phyloP scores from a whole-genome alignment of 2,329 filamentous ascomycete species.

The Calycina herbarum region DNA sequence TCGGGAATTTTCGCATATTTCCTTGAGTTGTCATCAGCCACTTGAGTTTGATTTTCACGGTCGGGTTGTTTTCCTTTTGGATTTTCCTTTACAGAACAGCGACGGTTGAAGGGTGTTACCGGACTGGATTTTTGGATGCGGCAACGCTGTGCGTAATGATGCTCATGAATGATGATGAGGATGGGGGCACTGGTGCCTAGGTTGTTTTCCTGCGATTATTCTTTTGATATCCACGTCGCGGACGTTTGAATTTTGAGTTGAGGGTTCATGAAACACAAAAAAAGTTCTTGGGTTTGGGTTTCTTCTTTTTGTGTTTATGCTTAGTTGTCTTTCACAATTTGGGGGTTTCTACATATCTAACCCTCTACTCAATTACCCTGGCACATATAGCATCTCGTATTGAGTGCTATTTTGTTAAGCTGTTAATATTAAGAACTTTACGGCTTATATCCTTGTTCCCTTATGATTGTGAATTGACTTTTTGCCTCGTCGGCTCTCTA shows the following conservation, averaged over 20 bases:
- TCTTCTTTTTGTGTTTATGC: background rate
- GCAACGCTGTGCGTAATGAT: conserved; percentile 1
- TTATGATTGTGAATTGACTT: background rate
- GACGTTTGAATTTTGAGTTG: background rate
- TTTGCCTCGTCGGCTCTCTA: background rate
- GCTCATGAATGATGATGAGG: background rate
- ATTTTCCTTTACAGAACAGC: background rate
- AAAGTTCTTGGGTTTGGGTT: background rate
- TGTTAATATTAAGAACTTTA: background rate
- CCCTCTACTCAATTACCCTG: background rate
- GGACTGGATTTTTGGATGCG: background rate
- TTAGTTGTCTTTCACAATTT: background rate
- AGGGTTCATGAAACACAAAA: background rate
- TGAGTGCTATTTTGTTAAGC: background rate
- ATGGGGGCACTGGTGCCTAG: background rate
- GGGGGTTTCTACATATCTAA: background rate
- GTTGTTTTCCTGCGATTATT: background rate
- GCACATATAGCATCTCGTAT: background rate
- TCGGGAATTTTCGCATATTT: background rate
- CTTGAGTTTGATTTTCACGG: background rate
- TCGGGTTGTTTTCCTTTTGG: background rate
- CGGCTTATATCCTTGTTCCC: background rate
- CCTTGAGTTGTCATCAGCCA: background rate
- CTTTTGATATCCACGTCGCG: background rate
- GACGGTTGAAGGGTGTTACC: background rate